Evolutionary conservation across 768 basidiomycete genomes (phyloP), one percentile per base, ranked within the genome.

Genomic region (Leucosporidium creatinivorum): DNA sequence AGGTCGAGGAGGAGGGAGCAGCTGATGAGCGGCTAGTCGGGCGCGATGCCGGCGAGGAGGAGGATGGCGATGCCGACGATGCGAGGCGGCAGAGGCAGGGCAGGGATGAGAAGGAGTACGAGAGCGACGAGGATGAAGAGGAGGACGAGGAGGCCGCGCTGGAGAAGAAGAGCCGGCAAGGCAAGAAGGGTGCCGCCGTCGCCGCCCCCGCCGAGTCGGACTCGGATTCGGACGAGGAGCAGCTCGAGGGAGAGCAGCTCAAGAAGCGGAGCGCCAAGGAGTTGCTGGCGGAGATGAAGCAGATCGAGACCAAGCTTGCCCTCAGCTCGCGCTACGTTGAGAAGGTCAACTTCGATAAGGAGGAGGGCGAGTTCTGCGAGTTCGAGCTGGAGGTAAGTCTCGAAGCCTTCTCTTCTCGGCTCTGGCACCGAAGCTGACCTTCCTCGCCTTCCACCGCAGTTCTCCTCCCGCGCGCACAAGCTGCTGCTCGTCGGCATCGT

Each of bases 401-500:
- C 62, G 26, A 28, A 6, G 31, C 49, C 33, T 26, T 62, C 26
- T 18, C n/a, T 64, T 48, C 39, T 44, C 62, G 23, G 31, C 58
- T 36, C 44, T 50, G 23, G n/a, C n/a, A 26, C 60, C n/a, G 23
- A 7, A 58, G 47, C 62, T 23, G 26, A 61, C 9, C n/a, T 50
- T 33, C 54, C 60, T 19, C 52, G 54, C 5, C 65, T 39, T 50
- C 25, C 4, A 18, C 54, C 58, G 60, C 68, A 98, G 92, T 93
- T 98, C 80, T 81, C 84, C 17, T 84, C 88, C 54, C 86, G 89
- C 74, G 87, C 92, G 77, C 93, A 93, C 17, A 98, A 98, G 79
- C 82, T 99, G 44, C 82, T 99, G 26, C 83, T 99, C 52, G 91
- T 98, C 58, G 94, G 93, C 57, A 86, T 99, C 69, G 83, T 98